Conservation (phyloP, 495 filamentous ascomycete genomes). For the Neurospora sp. region DNA sequence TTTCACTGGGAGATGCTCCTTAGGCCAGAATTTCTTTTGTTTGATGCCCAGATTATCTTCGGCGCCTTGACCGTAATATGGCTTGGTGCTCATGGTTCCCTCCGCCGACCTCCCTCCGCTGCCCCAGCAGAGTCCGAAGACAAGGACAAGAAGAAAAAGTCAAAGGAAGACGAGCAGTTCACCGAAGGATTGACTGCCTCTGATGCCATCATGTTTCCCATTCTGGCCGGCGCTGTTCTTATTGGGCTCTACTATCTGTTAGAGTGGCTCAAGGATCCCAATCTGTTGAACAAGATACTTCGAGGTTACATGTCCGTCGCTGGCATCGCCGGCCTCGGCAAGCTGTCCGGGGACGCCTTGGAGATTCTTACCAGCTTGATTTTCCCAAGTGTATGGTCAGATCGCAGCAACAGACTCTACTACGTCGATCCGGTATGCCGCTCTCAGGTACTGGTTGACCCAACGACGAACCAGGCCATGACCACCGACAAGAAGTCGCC, state of each 20-base stretch:
- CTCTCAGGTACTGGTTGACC: conserved; percentile 14
- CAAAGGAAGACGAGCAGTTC: conserved; percentile 51
- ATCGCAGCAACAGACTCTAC: conserved; percentile 31
- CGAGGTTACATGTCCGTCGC: conserved; percentile 76
- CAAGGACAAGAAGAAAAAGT: conserved; percentile 30
- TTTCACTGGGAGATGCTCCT: conserved; percentile 31
- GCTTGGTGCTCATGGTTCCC: conserved; percentile 37
- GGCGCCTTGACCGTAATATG: conserved; percentile 35
- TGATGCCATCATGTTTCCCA: conserved; percentile 79
- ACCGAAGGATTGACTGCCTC: conserved; percentile 69
- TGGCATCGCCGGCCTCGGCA: conserved; percentile 62
- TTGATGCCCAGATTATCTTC: conserved; percentile 31
- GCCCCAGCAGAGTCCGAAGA: conserved; percentile 44
- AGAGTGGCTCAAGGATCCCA: conserved; percentile 75
- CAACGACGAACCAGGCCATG: conserved; percentile 6
- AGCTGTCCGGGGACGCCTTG: conserved; percentile 57
- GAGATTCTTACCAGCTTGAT: conserved; percentile 54
- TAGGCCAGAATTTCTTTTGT: conserved; percentile 33
- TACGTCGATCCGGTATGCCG: conserved; percentile 28
- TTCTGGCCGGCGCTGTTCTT: conserved; percentile 66
- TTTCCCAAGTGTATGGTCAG: conserved; percentile 57
- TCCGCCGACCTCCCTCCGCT: conserved; percentile 69
- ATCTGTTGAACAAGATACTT: conserved; percentile 72
- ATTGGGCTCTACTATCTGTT: conserved; percentile 79
- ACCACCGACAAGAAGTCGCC: conserved; percentile 27